Base-by-base conservation (phyloP, 2,329 filamentous ascomycete genomes). In the Beauveria sp. region DNA sequence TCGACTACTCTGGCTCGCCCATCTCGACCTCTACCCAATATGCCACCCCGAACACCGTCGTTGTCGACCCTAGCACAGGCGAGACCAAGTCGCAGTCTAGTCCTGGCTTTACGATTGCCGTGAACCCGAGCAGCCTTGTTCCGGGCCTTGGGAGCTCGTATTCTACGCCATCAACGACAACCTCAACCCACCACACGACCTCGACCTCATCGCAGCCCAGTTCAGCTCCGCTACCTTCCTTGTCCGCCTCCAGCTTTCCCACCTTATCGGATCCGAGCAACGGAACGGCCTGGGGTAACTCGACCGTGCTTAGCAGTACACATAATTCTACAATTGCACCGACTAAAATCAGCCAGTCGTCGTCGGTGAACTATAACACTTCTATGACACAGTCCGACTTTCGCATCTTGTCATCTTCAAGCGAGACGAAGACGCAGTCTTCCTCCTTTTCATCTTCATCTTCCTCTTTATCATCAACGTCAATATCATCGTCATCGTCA, bases 1-100 rank as follows among this genome's bases (percentile, higher is more conserved):
- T 84, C 64, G 80, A 84, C 70, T 71, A 72, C 51, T 68, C 70
- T 50, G 82, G 82, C 63, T 74, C 73, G 30, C 73, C 77, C 54
- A 67, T 82, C 51, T 70, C 74, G 56, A 68, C 78, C 24, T 71
- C 76, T 62, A 84, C 81, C 37, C 65, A 77, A 59, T 70, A 68
- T 65, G 71, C 73, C 46, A 64, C 73, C 51, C 69, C 76, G 43
- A 70, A 72, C 66, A 77, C 77, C 60, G 69, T 74, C 60, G 67
- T 76, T 63, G 66, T 73, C 63, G 70, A 72, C 66, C 65, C 71
- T 53, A 67, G 67, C 60, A 72, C 75, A 44, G 74, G 71, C 65
- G 68, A 72, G 58, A 76, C 76, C 61, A 66, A 74, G 63, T 67
- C 69, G 62, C 70, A 70, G 64, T 68, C 73, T 30, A 61, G 66